phyloP scores from a whole-genome alignment of 1,139 yeast species.

The Yamadazyma triangularis region DNA sequence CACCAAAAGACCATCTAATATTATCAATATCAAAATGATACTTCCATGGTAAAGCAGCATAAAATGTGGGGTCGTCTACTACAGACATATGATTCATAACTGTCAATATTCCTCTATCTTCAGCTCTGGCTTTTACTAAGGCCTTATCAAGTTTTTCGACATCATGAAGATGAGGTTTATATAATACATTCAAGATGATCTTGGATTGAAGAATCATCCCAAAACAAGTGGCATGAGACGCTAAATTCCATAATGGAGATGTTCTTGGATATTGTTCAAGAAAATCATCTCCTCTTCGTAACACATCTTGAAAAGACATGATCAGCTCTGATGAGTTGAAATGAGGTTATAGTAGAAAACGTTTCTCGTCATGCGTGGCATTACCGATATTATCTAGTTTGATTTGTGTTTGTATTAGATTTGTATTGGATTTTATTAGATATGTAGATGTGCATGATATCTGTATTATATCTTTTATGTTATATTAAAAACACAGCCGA shows the following conservation, averaged over 20 bases:
- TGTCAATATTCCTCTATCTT: constrained; percentile 73
- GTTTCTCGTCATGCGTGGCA: too few relatives aligned
- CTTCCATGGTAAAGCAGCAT: constrained; percentile 81
- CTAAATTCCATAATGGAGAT: constrained; percentile 56
- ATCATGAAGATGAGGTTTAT: constrained; percentile 59
- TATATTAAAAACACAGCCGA: too few relatives aligned
- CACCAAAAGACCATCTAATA: constrained; percentile 93
- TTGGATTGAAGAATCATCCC: constrained; percentile 66
- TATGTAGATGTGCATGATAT: too few relatives aligned
- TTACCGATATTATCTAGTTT: too few relatives aligned
- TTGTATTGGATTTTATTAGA: too few relatives aligned
- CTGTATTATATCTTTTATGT: too few relatives aligned
- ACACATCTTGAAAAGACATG: constrained; percentile 74
- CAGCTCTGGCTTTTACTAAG: constrained; percentile 53
- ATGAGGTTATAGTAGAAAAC: background rate
- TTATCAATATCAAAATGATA: constrained; percentile 60
- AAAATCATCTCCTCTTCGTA: constrained; percentile 72
- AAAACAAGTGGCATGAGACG: constrained; percentile 67
- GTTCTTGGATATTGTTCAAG: constrained; percentile 59
- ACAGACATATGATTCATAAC: constrained; percentile 97
- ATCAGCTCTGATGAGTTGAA: background rate
- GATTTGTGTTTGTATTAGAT: too few relatives aligned
- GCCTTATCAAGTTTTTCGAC: constrained; percentile 64
- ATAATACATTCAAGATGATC: constrained; percentile 52
- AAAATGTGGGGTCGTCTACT: constrained; percentile 87